Percentiles rank a stretch among this genome's conserved stretches.
Conservation (phyloP, 441 rosid genomes). For the Cnidoscolus chayamansa region DNA sequence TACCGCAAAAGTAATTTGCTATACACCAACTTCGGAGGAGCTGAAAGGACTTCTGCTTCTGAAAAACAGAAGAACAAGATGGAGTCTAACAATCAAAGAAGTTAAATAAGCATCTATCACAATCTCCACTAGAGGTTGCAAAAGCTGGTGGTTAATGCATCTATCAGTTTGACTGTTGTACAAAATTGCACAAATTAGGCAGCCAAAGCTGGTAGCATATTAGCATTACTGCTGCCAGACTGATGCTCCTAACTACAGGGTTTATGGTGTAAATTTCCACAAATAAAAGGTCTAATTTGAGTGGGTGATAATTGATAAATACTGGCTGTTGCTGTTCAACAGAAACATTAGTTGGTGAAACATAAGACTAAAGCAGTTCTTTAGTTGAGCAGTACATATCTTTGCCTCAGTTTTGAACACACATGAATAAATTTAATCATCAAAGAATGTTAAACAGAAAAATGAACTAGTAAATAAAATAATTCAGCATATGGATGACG, state of each 20-base stretch:
- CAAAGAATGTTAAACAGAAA: neutral
- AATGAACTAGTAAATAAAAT: neutral
- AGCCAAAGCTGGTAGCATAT: neutral
- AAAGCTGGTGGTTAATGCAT: neutral
- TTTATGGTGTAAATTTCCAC: neutral
- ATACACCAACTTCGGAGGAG: conserved; percentile 94
- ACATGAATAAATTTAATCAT: neutral
- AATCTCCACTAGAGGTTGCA: neutral
- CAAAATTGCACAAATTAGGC: neutral
- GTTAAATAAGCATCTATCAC: neutral
- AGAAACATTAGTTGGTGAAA: neutral
- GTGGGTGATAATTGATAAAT: neutral
- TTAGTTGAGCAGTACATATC: neutral
- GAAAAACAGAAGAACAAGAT: conserved; percentile 25
- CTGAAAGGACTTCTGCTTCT: conserved; percentile 96
- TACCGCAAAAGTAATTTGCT: conserved; percentile 87
- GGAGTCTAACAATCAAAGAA: conserved; percentile 7
- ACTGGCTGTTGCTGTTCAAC: neutral
- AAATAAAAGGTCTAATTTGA: neutral
- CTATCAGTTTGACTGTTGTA: neutral
- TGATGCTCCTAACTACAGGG: neutral
- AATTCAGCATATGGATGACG: neutral
- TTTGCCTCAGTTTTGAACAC: neutral
- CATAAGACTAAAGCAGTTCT: neutral
- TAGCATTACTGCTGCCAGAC: neutral